Base-by-base conservation (phyloP, 139 green algal genomes). In the Micromonas commoda region DNA sequence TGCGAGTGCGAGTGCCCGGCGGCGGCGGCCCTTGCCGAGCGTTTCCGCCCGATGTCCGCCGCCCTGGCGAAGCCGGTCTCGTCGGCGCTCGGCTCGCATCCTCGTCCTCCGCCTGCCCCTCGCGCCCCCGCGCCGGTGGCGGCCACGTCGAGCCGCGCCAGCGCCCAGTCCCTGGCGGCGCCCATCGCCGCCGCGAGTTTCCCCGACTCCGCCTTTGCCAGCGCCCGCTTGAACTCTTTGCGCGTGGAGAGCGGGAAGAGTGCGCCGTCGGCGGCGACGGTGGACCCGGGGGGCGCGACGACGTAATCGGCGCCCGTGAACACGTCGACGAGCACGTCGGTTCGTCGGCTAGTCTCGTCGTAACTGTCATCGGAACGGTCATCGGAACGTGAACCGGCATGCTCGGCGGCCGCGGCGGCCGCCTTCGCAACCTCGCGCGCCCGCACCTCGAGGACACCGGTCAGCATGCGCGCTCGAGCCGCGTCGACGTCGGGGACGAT, bases 361-460 rank as follows among this genome's bases (percentile, higher is more conserved):
- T 64, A 3, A 29, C 28, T 54, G 72, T 54, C 51, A 26, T 82
- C 65, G 76, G 51, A 21, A 71, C 35, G 20, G 60, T 38, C 72
- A 73, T 67, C 57, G 82, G 45, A 0, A 90, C 89, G 90, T 91
- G 37, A 33, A 64, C 75, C 91, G 90, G 80, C 91, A 89, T 0
- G 87, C 89, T 32, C 88, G 38, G 73, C 0, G 79, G 53, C 82
- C 80, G 77, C 28, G 45, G 52, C 24, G 3, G 29, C 24, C 77
- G 77, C 61, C 24, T 54, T 35, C 71, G 64, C 24, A 60, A 71
- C 45, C 77, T 54, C 35, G 63, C 53, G 54, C 31, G 71, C 34
- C 80, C 78, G 38, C 60, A 28, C 24, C 26, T 26, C 13, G 76
- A 3, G 1, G 1, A 64, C 76, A 33, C 19, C 34, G 26, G 5